Evolutionary conservation across 1,284 basidiomycete species (phyloP).

Genomic region (Apiotrichum siamense): DNA sequence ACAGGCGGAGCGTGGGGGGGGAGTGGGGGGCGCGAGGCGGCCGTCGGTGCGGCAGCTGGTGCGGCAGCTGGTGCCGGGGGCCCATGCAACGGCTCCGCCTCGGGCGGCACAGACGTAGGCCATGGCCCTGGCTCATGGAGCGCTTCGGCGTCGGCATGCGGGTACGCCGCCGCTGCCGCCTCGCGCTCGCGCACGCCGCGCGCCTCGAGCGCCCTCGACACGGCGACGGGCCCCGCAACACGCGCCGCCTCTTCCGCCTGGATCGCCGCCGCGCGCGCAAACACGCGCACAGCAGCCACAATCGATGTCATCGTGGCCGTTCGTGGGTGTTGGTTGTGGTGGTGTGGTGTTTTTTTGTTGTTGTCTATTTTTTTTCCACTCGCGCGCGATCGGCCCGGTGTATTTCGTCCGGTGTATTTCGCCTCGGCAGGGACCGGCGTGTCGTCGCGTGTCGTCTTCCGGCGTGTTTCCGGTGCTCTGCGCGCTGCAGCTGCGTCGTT

Average conservation of each 20-base stretch:
- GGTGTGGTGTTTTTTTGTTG: neutral
- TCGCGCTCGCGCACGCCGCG: neutral
- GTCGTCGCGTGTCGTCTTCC: no score
- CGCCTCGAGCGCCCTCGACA: neutral
- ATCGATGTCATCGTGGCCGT: slow-evolving; percentile 11
- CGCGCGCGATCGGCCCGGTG: no score
- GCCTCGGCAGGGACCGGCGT: no score
- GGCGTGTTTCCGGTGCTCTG: no score
- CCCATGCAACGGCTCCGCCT: neutral
- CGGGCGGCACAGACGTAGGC: neutral
- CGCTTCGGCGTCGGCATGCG: neutral
- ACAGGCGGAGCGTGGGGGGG: neutral
- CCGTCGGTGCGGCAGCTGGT: neutral
- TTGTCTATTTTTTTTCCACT: neutral
- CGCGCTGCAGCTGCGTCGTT: no score
- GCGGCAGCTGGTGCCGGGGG: neutral
- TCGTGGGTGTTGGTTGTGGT: neutral
- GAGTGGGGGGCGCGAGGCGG: neutral
- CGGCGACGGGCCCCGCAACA: slow-evolving; percentile 4
- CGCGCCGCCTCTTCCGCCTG: slow-evolving; percentile 39
- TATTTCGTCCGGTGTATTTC: no score
- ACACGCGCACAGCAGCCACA: slow-evolving; percentile 33
- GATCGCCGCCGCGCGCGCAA: slow-evolving; percentile 39
- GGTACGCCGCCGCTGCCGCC: neutral
- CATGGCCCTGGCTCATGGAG: neutral